Percentiles rank a stretch among this genome's conserved stretches.
Evolutionary conservation across 768 basidiomycete genomes (phyloP).

Genomic region (Coprinellus aureogranulatus): DNA sequence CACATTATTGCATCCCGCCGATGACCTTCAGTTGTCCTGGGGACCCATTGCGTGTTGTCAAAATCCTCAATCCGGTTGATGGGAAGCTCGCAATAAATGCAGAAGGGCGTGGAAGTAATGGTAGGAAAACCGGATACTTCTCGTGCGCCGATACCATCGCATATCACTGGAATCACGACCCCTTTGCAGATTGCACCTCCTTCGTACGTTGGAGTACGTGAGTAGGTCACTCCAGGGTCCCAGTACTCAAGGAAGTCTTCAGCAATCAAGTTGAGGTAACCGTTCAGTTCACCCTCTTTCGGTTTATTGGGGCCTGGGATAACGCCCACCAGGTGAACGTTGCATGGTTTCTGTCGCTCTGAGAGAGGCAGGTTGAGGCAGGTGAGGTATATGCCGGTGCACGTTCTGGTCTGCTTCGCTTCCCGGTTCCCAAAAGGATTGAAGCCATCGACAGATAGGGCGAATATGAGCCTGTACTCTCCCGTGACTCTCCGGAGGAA

Average conservation of each 20-base stretch:
- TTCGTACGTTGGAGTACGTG: slow-evolving; percentile 12
- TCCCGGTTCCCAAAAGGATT: slow-evolving; percentile 26
- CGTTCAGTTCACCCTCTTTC: slow-evolving; percentile 27
- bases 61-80: neutral
- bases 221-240: slow-evolving; percentile 22
- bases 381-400: slow-evolving; percentile 22
- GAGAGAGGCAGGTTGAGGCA: slow-evolving; percentile 31
- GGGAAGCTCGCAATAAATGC: neutral
- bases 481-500: too few species aligned
- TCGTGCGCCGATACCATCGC: slow-evolving; percentile 26
- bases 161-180: slow-evolving; percentile 27
- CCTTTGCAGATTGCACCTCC: slow-evolving; percentile 21
- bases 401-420: slow-evolving; percentile 19
- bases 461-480: slow-evolving; percentile 21
- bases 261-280: slow-evolving; percentile 30
- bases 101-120: slow-evolving; percentile 14
- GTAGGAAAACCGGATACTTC: slow-evolving; percentile 21
- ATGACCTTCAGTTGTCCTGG: neutral
- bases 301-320: slow-evolving; percentile 20
- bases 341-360: slow-evolving; percentile 14
- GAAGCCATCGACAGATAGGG: slow-evolving; percentile 27
- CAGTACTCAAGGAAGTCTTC: slow-evolving; percentile 31
- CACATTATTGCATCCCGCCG: slow-evolving; percentile 19
- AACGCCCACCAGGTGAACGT: slow-evolving; percentile 22
- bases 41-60: neutral